Evolutionary conservation across 495 filamentous ascomycete genomes (phyloP).

Genomic region (Aspergillus egyptiacus): DNA sequence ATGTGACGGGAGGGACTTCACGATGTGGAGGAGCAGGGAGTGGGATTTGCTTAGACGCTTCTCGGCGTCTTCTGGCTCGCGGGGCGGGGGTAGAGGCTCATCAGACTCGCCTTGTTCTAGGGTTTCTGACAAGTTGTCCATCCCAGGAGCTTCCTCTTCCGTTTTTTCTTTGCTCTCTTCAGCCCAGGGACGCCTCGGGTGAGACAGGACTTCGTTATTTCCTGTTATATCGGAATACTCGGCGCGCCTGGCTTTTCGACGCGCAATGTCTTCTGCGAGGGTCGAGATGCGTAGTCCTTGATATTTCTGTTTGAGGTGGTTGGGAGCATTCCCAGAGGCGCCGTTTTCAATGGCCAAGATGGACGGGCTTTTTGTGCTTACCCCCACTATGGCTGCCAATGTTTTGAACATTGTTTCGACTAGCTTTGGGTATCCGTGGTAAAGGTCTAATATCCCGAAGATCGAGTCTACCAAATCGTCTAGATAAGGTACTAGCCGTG

Average conservation of each 20-base stretch:
- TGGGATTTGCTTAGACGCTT: slow-evolving; percentile 51
- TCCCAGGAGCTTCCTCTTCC: slow-evolving; percentile 21
- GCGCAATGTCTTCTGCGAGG: slow-evolving; percentile 32
- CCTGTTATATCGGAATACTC: slow-evolving; percentile 26
- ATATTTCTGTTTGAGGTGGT: slow-evolving; percentile 38
- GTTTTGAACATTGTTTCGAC: slow-evolving; percentile 83
- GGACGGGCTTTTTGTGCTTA: slow-evolving; percentile 61
- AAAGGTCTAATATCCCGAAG: slow-evolving; percentile 84
- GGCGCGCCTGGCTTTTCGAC: slow-evolving; percentile 33
- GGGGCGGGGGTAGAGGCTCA: slow-evolving; percentile 35
- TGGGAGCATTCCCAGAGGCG: slow-evolving; percentile 18
- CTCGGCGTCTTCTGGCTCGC: slow-evolving; percentile 47
- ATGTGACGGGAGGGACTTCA: slow-evolving; percentile 70
- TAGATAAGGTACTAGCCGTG: slow-evolving; percentile 74
- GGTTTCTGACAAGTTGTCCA: slow-evolving; percentile 27
- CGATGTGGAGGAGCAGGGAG: slow-evolving; percentile 60
- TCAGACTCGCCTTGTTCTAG: slow-evolving; percentile 32
- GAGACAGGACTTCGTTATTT: slow-evolving; percentile 27
- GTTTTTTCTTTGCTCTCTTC: slow-evolving; percentile 22
- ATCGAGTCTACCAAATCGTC: slow-evolving; percentile 87
- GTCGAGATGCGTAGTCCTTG: slow-evolving; percentile 31
- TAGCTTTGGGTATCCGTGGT: slow-evolving; percentile 85
- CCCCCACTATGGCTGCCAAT: slow-evolving; percentile 71
- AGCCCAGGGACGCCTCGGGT: slow-evolving; percentile 38
- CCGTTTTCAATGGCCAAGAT: slow-evolving; percentile 45